Base-by-base conservation (phyloP, 306 rosid genomes). In the Oemleria cerasiformis region DNA sequence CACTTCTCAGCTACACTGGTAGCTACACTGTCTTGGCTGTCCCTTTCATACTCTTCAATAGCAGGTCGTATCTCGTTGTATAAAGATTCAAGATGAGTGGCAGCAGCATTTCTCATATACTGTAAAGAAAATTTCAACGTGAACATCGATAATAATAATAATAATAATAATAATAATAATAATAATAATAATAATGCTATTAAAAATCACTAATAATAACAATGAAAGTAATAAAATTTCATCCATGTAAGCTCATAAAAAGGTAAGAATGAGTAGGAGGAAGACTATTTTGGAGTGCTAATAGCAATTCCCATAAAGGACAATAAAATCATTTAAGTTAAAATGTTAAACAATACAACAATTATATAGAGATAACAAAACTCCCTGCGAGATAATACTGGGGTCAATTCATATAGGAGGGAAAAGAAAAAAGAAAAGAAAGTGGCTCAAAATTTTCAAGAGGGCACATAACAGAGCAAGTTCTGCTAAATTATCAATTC, bases 31-130 rank as follows among this genome's bases (percentile, higher is more conserved):
- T 94, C 97, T 86, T 94, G 98, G 80, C 78, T 86, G 75, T 91
- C 97, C 81, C 97, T 87, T 79, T 94, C 97, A 42, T 94, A 90
- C 76, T 94, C 98, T 85, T 94, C 98, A 70, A 94, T 94, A 71
- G 98, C 96, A 17, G 98, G 98, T 54, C 98, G 79, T 71, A 94
- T 91, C 79, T 94, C 98, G 62, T 91, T 83, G 79, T 91, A 94
- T 48, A 94, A 76, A 44, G 87, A 74, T 76, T 91, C 92, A 49
- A 94, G 96, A 36, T 77, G 84, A 8, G 87, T 49, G 30, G 81
- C 54, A 9, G 90, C 92, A 0, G 83, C 84, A 5, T 81, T 85
- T 87, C 86, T 94, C 45, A 80, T 68, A 81, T 82, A 91, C 97
- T 90, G 90, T 88, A 88, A 8, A 13, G 48, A 45, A 69, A 40